phyloP scores from a whole-genome alignment of 176 grass and related monocot species.

The Cymbopogon citratus region DNA sequence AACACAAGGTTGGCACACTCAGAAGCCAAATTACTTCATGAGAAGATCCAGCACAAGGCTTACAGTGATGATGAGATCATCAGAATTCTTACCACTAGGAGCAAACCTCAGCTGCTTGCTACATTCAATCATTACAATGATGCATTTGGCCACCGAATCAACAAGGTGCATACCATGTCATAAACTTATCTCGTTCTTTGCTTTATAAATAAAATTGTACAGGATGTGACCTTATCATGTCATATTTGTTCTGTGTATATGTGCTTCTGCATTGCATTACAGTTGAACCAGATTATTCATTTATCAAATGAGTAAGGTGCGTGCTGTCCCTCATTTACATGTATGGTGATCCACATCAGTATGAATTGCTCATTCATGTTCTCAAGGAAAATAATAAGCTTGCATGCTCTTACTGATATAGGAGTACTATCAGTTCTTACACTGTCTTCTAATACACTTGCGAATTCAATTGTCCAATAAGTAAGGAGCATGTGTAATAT shows the following conservation, averaged over 20 bases:
- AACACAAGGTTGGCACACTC: constrained; percentile 71
- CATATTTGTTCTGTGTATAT: not conserved
- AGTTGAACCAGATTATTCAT: not conserved
- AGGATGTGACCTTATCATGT: not conserved
- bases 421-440: not conserved
- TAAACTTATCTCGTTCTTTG: not conserved
- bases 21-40: constrained; percentile 80
- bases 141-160: constrained; percentile 71
- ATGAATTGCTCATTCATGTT: not conserved
- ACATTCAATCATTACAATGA: constrained; percentile 85
- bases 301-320: not conserved
- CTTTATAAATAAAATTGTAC: not conserved
- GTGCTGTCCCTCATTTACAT: not conserved
- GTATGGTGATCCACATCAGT: not conserved
- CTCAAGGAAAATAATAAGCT: not conserved
- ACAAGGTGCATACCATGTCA: constrained; percentile 50
- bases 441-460: not conserved
- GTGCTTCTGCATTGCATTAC: not conserved
- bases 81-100: constrained; percentile 80
- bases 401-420: not conserved
- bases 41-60: constrained; percentile 76
- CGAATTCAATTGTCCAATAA: not conserved
- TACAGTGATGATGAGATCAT: constrained; percentile 80
- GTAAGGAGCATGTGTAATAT: not conserved
- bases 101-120: constrained; percentile 80